Conservation (phyloP, 441 rosid species). For the California macrophylla region DNA sequence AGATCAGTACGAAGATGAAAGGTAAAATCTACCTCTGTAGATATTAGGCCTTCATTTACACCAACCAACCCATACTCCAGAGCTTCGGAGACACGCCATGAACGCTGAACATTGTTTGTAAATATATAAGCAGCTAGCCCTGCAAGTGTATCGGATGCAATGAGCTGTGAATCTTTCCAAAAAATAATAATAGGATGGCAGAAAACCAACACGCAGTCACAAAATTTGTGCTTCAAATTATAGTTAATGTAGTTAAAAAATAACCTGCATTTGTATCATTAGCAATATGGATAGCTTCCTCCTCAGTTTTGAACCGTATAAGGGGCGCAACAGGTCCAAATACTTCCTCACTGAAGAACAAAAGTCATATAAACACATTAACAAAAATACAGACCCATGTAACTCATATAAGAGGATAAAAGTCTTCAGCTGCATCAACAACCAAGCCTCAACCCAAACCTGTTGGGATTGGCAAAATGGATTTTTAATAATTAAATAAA, state of each 20-base stretch:
- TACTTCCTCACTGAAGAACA: constrained; percentile 64
- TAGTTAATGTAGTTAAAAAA: constrained; percentile 11
- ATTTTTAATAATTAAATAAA: neutral
- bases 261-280: constrained; percentile 82
- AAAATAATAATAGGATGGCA: neutral
- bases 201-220: neutral
- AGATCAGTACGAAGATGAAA: constrained; percentile 5
- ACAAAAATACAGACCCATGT: neutral
- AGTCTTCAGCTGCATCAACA: neutral
- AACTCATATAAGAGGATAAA: neutral
- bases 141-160: constrained; percentile 25
- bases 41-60: constrained; percentile 82
- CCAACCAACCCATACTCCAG: constrained; percentile 87
- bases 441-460: neutral
- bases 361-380: constrained; percentile 3
- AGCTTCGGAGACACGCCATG: constrained; percentile 93
- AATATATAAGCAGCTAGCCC: constrained; percentile 95
- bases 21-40: constrained; percentile 56
- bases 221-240: neutral
- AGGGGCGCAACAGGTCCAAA: constrained; percentile 97
- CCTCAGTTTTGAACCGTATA: constrained; percentile 72
- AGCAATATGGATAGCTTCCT: constrained; percentile 71
- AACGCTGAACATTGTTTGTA: constrained; percentile 69
- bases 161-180: neutral
- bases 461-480: neutral